Conservation (phyloP, 257 asterid genomes). For the Verbena officinalis region DNA sequence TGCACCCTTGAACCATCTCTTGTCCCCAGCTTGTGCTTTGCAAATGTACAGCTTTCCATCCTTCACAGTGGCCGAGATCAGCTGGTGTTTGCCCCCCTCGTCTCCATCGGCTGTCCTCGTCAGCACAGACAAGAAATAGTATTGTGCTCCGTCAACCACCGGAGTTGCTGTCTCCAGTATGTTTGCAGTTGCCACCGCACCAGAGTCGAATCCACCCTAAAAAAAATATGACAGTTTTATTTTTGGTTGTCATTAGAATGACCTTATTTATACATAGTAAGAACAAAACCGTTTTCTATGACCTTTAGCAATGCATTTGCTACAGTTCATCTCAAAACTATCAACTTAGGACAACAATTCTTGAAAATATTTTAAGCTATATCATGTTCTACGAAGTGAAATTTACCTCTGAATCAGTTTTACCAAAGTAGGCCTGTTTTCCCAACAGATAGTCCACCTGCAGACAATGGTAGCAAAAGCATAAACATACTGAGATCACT, state of each 20-base stretch:
- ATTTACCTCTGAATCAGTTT: constrained; percentile 87
- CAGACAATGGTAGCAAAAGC: neutral
- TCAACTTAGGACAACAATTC: no score
- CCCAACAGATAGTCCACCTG: constrained; percentile 95
- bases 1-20: constrained; percentile 95
- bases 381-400: no score
- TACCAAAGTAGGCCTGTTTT: constrained; percentile 77
- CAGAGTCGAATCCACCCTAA: constrained; percentile 82
- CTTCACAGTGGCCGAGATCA: constrained; percentile 62
- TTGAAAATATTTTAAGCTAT: neutral
- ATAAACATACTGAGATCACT: neutral
- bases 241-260: neutral
- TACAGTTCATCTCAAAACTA: neutral
- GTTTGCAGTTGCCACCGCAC: constrained; percentile 76
- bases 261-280: neutral
- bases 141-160: constrained; percentile 48
- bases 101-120: constrained; percentile 89
- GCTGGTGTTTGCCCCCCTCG: constrained; percentile 84
- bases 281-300: no score
- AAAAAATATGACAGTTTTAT: neutral
- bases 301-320: neutral
- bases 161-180: constrained; percentile 60
- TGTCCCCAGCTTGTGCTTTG: constrained; percentile 94
- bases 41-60: constrained; percentile 75
- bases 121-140: constrained; percentile 59